phyloP scores from a whole-genome alignment of 768 basidiomycete genomes.

The Tylopilus balloui region DNA sequence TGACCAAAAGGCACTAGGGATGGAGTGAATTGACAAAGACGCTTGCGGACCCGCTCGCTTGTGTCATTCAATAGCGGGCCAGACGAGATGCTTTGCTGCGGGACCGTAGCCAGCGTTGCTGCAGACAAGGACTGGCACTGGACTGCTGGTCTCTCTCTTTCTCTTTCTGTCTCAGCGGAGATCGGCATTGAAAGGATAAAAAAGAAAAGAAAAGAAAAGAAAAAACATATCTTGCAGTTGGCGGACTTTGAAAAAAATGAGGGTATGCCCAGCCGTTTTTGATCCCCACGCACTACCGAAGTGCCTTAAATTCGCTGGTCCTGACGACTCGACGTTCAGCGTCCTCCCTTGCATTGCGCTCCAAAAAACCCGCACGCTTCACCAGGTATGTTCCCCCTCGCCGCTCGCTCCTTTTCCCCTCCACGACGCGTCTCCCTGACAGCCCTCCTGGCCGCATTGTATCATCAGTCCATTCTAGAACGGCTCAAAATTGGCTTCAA shows the following conservation, averaged over 20 bases:
- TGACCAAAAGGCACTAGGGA: constrained; percentile 24
- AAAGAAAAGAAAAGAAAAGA: constrained; percentile 15
- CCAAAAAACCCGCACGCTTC: constrained; percentile 31
- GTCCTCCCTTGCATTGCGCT: constrained; percentile 31
- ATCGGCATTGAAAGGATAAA: constrained; percentile 31
- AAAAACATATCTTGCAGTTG: constrained; percentile 12
- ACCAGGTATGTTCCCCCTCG: constrained; percentile 40
- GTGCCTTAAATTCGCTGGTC: constrained; percentile 40
- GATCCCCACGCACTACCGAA: constrained; percentile 38
- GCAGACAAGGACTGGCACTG: no score
- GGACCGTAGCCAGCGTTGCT: no score
- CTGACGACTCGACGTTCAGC: constrained; percentile 27
- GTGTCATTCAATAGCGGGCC: not conserved
- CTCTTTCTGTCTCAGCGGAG: constrained; percentile 5
- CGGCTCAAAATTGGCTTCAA: constrained; percentile 72
- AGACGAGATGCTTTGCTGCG: no score
- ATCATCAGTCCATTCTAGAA: constrained; percentile 77
- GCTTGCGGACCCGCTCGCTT: constrained; percentile 16
- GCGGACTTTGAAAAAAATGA: constrained; percentile 35
- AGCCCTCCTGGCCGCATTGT: constrained; percentile 63
- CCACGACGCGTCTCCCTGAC: constrained; percentile 16
- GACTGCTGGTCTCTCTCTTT: no score
- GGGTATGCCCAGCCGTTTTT: constrained; percentile 34
- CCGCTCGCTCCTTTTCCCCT: constrained; percentile 19
- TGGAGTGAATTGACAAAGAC: constrained; percentile 18